Conservation (phyloP, 78 protist genomes). For the Dictyostelium purpureum region DNA sequence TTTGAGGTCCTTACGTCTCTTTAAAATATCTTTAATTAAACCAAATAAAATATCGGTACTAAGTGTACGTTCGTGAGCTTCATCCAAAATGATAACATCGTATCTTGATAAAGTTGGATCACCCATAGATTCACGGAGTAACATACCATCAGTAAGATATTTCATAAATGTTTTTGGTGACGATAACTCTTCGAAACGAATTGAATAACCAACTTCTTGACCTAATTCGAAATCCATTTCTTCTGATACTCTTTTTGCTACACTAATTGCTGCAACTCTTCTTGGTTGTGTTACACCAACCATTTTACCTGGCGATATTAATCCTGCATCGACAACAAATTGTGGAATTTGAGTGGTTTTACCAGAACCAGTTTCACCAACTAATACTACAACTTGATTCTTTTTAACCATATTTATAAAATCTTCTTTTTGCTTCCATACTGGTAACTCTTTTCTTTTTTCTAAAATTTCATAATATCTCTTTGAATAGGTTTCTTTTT, state of each 20-base stretch:
- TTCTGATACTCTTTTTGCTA: conserved; percentile 97
- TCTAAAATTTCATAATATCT: conserved; percentile 90
- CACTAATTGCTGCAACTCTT: conserved; percentile 97
- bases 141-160: conserved; percentile 98
- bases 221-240: conserved; percentile 99
- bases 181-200: conserved; percentile 99
- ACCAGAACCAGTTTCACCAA: conserved; percentile 99
- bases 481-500: conserved; percentile 82
- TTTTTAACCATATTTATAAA: conserved; percentile 72
- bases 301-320: conserved; percentile 48
- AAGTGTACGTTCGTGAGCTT: conserved; percentile 99
- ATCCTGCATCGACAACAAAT: conserved; percentile 84
- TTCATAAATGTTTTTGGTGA: conserved; percentile 90
- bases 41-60: conserved; percentile 99
- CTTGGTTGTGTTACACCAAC: conserved; percentile 99
- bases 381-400: conserved; percentile 93
- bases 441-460: conserved; percentile 91
- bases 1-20: conserved; percentile 89
- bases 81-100: conserved; percentile 97
- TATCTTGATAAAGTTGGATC: conserved; percentile 95
- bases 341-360: conserved; percentile 98
- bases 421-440: conserved; percentile 88
- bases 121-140: conserved; percentile 98
- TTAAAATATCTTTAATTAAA: conserved; percentile 88
- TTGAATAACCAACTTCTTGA: conserved; percentile 97